Conservation (phyloP, 257 asterid genomes). For the Ehretia macrophylla region DNA sequence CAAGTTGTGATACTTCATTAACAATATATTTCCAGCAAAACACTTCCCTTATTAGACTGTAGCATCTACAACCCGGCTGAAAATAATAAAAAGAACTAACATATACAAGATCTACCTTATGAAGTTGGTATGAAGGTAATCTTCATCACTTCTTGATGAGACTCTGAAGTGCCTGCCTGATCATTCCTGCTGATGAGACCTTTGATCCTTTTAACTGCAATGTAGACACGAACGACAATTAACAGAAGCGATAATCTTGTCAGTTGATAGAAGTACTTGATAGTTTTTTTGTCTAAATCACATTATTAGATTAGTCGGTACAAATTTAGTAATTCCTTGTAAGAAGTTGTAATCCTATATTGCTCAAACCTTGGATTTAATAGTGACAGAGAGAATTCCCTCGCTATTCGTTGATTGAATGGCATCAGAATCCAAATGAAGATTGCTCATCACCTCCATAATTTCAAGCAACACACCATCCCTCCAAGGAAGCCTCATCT, state of each 20-base stretch:
- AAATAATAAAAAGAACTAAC: not conserved
- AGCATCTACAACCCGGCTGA: not conserved
- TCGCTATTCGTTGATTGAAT: constrained; percentile 65
- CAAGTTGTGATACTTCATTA: no score
- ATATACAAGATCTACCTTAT: not conserved
- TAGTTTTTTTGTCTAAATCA: not conserved
- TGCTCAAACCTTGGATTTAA: constrained; percentile 69
- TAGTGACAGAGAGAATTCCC: constrained; percentile 50
- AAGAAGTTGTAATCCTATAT: not conserved
- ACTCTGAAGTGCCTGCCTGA: constrained; percentile 63
- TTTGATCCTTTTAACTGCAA: constrained; percentile 70
- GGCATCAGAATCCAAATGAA: constrained; percentile 47
- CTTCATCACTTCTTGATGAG: constrained; percentile 40
- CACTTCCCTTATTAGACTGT: no score
- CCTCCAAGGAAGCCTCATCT: constrained; percentile 55
- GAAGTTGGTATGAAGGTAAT: constrained; percentile 6
- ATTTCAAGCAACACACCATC: constrained; percentile 50
- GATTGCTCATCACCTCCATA: constrained; percentile 47
- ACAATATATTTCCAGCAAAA: not conserved
- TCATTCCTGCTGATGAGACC: constrained; percentile 45
- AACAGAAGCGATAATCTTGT: not conserved
- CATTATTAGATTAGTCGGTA: not conserved
- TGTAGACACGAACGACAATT: not conserved
- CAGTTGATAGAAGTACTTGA: no score
- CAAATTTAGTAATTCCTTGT: not conserved